phyloP scores from a whole-genome alignment of 2,329 filamentous ascomycete genomes.

The Xylaria digitata region DNA sequence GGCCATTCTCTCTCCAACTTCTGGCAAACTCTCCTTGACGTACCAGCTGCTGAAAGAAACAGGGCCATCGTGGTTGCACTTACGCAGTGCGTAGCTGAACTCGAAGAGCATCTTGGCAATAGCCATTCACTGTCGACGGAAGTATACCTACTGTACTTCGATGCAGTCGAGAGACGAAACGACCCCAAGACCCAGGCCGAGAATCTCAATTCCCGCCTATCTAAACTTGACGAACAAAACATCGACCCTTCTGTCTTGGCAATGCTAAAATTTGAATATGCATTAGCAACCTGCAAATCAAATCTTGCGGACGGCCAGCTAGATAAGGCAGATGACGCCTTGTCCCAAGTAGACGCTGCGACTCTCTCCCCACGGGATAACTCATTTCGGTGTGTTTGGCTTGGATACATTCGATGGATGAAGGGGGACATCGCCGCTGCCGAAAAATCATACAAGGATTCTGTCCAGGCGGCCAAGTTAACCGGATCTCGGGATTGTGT shows the following conservation, averaged over 20 bases:
- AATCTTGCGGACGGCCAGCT: constrained; percentile 39
- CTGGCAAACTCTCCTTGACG: constrained; percentile 44
- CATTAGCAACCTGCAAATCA: constrained; percentile 46
- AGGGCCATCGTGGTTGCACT: constrained; percentile 41
- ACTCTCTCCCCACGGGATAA: constrained; percentile 44
- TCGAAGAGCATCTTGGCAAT: constrained; percentile 41
- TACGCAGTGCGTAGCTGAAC: constrained; percentile 43
- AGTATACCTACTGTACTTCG: constrained; percentile 47
- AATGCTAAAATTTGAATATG: constrained; percentile 45
- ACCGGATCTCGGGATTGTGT: constrained; percentile 46
- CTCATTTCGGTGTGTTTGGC: constrained; percentile 46
- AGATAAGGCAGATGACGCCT: constrained; percentile 43
- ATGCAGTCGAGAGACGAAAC: constrained; percentile 44
- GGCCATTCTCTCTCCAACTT: constrained; percentile 42
- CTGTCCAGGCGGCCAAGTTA: constrained; percentile 42
- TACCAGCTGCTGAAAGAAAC: constrained; percentile 41
- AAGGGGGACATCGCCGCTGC: constrained; percentile 41
- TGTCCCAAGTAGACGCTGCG: constrained; percentile 38
- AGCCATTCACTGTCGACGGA: constrained; percentile 44
- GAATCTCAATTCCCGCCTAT: constrained; percentile 39
- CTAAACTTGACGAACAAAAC: constrained; percentile 37
- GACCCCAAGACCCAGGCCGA: constrained; percentile 40
- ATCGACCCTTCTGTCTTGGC: constrained; percentile 37
- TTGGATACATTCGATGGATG: constrained; percentile 45
- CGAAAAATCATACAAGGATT: constrained; percentile 44